A percentile compares a stretch with the other conserved stretches of the same genome.
phyloP scores from a whole-genome alignment of 1,284 basidiomycete species.

The Melampsora abietis-canadensis region DNA sequence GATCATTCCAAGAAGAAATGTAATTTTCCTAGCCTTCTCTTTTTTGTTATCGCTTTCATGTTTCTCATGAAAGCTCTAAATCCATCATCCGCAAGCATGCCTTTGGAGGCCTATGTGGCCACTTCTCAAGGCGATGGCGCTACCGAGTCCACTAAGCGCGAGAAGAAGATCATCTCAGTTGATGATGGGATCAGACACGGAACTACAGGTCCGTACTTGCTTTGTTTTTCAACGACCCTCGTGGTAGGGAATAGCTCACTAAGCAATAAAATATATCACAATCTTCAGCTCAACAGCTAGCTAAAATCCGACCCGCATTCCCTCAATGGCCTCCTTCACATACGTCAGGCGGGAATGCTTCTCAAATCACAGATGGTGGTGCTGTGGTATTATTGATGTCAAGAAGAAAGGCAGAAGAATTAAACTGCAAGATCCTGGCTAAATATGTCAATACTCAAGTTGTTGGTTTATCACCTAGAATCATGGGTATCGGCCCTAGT shows the following conservation, averaged over 20 bases:
- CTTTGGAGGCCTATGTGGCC: constrained; percentile 3
- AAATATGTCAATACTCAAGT: constrained; percentile 74
- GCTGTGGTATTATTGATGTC: constrained; percentile 82
- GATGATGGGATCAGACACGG: constrained; percentile 80
- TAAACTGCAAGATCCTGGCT: constrained; percentile 70
- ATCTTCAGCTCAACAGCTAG: constrained; percentile 60
- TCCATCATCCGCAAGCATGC: constrained; percentile 8
- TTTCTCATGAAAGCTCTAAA: constrained; percentile 42
- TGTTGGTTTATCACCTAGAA: constrained; percentile 59
- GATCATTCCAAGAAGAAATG: constrained; percentile 73
- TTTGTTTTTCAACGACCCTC: not conserved
- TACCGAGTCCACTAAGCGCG: constrained; percentile 60
- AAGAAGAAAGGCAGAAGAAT: constrained; percentile 73
- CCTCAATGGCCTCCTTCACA: constrained; percentile 76
- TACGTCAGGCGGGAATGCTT: constrained; percentile 86
- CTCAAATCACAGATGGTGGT: constrained; percentile 76
- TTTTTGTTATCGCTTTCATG: constrained; percentile 52
- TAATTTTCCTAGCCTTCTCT: constrained; percentile 64
- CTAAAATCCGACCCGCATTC: constrained; percentile 73
- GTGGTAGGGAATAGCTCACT: too few species aligned
- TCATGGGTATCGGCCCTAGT: constrained; percentile 53
- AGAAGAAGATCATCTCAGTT: constrained; percentile 62
- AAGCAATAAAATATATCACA: not conserved
- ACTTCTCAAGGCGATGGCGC: constrained; percentile 51
- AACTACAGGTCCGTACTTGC: constrained; percentile 58